Evolutionary conservation across 179 eudicot species (phyloP).

Genomic region (Spergularia azorica): DNA sequence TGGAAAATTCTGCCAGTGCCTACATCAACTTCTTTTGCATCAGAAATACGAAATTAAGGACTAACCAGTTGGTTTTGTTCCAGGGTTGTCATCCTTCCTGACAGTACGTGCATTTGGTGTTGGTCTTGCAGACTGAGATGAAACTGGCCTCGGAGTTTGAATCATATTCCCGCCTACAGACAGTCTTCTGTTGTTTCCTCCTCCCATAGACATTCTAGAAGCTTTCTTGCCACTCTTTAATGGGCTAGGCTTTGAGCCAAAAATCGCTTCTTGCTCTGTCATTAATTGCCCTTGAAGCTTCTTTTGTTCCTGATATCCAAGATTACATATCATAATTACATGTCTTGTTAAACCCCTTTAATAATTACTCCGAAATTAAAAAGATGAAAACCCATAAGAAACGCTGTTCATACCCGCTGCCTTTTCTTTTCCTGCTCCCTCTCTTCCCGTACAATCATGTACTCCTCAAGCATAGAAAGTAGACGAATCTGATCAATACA

Average conservation of each 20-base stretch:
- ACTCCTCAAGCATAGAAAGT: conserved; percentile 89
- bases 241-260: conserved; percentile 98
- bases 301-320: conserved; percentile 78
- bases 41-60: conserved; percentile 4
- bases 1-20: too few species aligned
- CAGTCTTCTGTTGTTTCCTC: conserved; percentile 62
- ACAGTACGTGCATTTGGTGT: conserved; percentile 60
- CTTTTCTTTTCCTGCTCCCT: conserved; percentile 85
- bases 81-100: conserved; percentile 58
- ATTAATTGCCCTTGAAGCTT: conserved; percentile 91
- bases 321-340: neutral
- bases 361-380: too few species aligned
- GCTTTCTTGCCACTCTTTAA: conserved; percentile 77
- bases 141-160: conserved; percentile 62
- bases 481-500: conserved; percentile 58
- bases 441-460: conserved; percentile 61
- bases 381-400: too few species aligned
- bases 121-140: conserved; percentile 46
- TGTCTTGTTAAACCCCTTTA: neutral
- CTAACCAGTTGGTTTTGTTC: conserved; percentile 59
- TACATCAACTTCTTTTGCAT: neutral
- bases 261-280: conserved; percentile 87
- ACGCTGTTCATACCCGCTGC: conserved; percentile 56
- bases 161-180: conserved; percentile 75
- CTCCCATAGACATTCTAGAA: conserved; percentile 54